Conservation (phyloP, 179 eudicot genomes). For the Beta corolliflora region DNA sequence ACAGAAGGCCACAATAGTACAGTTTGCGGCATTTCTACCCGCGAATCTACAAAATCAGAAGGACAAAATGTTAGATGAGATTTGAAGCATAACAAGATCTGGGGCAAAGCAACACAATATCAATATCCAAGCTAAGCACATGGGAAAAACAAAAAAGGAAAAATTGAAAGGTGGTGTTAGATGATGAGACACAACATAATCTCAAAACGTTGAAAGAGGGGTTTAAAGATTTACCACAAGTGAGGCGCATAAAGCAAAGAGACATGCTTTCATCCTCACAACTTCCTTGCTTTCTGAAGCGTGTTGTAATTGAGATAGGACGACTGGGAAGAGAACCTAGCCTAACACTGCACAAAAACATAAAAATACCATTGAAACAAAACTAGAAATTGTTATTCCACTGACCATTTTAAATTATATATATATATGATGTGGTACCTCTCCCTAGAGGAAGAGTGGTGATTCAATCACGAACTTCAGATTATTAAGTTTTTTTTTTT, state of each 20-base stretch:
- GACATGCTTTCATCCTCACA: slow-evolving; percentile 64
- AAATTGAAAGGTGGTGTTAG: not conserved
- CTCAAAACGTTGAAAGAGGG: not conserved
- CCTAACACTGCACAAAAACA: too few species aligned
- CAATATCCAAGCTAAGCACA: not conserved
- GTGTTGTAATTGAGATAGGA: slow-evolving; percentile 49
- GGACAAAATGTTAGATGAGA: not conserved
- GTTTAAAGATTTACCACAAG: slow-evolving; percentile 51
- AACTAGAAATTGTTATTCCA: too few species aligned
- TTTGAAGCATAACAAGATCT: too few species aligned
- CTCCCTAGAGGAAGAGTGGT: too few species aligned
- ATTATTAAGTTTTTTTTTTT: too few species aligned
- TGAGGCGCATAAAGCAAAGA: slow-evolving; percentile 75
- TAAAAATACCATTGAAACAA: too few species aligned
- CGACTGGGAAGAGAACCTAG: slow-evolving; percentile 65
- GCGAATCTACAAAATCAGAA: slow-evolving; percentile 44
- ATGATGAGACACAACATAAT: not conserved
- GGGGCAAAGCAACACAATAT: too few species aligned
- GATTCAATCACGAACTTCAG: too few species aligned
- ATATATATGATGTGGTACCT: too few species aligned
- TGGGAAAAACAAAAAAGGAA: not conserved
- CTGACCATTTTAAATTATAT: too few species aligned
- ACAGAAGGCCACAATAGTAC: slow-evolving; percentile 65
- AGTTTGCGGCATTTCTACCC: slow-evolving; percentile 47
- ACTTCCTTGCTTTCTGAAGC: slow-evolving; percentile 49